These are phyloP conservation scores for Candida patagonica DNA, from an alignment of 805 yeast species.

Conservation along the genomic window DNA sequence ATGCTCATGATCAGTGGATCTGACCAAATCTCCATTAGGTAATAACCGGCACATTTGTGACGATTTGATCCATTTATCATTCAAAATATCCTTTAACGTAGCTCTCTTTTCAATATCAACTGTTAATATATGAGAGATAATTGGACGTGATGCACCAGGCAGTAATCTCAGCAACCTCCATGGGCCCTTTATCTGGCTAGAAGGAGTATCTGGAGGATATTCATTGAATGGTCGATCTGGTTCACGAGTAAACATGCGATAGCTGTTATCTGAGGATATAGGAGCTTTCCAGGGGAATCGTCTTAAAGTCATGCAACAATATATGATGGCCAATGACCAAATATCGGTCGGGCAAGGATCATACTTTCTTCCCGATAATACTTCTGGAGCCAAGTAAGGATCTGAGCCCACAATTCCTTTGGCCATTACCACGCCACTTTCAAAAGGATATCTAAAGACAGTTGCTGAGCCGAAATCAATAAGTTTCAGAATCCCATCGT, in stretches of 20 bases:
- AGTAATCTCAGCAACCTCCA: conserved; percentile 60
- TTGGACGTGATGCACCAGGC: conserved; percentile 54
- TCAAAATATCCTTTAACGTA: conserved; percentile 44
- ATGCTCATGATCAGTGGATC: conserved; percentile 25
- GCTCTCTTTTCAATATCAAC: conserved; percentile 52
- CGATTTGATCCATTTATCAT: conserved; percentile 47
- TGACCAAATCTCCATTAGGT: conserved; percentile 18
- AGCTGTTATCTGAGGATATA: conserved; percentile 64
- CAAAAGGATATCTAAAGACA: conserved; percentile 62
- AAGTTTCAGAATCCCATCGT: conserved; percentile 67
- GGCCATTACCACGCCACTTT: conserved; percentile 50
- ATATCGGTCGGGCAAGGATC: conserved; percentile 86
- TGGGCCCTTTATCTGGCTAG: conserved; percentile 44
- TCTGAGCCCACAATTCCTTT: conserved; percentile 91
- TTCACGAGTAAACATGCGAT: conserved; percentile 43
- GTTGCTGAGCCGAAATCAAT: conserved; percentile 94
- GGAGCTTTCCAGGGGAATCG: conserved; percentile 97
- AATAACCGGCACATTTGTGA: conserved; percentile 45
- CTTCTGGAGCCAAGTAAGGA: conserved; percentile 93
- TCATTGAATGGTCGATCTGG: conserved; percentile 13
- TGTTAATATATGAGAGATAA: conserved; percentile 58
- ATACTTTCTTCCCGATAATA: conserved; percentile 47
- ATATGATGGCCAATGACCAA: conserved; percentile 91
- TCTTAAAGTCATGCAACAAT: conserved; percentile 78
- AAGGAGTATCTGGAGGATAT: conserved; percentile 1